These are phyloP conservation scores for Gracilaria domingensis DNA, from an alignment of 23 red algal species.

Conservation along the genomic window DNA sequence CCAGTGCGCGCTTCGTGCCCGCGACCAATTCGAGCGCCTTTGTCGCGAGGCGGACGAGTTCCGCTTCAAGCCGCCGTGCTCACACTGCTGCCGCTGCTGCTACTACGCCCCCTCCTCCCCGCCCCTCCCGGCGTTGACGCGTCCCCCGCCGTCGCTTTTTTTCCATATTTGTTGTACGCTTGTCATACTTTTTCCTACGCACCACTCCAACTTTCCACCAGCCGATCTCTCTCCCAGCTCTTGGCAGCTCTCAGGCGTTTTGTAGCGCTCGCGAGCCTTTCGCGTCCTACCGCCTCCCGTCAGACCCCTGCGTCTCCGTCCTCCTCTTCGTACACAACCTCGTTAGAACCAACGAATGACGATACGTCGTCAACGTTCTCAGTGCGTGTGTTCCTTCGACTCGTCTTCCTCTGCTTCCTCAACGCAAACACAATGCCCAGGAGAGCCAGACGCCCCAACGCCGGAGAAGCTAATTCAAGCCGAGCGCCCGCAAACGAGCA, in stretches of 20 bases:
- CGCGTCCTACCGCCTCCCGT: background rate
- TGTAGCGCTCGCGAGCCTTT: background rate
- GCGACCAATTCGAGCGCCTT: no score
- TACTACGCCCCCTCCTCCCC: no score
- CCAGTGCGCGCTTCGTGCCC: no score
- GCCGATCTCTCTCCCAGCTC: background rate
- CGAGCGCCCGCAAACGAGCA: constrained; percentile 34
- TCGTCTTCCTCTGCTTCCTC: background rate
- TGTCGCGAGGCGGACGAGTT: no score
- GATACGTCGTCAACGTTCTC: background rate
- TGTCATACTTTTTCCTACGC: background rate
- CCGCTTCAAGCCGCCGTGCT: no score
- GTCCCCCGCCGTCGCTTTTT: no score
- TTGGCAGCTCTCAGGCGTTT: background rate
- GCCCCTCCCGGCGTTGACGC: no score
- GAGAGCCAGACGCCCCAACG: constrained; percentile 44
- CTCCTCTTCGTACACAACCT: background rate
- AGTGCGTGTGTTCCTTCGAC: background rate
- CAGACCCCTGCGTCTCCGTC: no score
- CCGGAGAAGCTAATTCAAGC: constrained; percentile 7
- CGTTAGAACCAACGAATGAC: constrained; percentile 7
- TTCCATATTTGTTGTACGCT: background rate
- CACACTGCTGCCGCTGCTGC: no score
- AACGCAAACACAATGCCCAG: constrained; percentile 30
- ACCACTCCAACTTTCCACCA: background rate